These are phyloP conservation scores for Aquilaria agallochum DNA, from an alignment of 441 rosid species.

Conservation along the genomic window DNA sequence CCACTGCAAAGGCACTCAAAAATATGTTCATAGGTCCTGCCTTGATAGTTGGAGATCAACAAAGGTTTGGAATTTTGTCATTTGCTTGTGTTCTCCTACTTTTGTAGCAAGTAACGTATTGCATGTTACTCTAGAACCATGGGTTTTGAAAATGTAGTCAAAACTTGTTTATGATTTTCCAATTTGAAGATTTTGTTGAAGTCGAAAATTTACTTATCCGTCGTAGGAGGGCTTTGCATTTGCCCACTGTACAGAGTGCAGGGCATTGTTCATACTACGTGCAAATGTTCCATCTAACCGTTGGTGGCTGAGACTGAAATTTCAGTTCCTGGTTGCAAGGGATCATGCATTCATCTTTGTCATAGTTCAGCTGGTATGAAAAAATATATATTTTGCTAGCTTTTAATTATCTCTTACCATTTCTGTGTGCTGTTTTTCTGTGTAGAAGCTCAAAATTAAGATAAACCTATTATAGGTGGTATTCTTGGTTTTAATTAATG, in stretches of 20 bases:
- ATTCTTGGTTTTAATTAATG: too few species aligned
- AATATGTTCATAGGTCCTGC: constrained; percentile 93
- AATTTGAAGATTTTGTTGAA: constrained; percentile 10
- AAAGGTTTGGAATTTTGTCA: constrained; percentile 48
- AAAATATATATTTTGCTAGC: not conserved
- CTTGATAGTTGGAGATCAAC: constrained; percentile 99
- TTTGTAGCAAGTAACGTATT: constrained; percentile 7
- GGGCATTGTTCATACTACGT: constrained; percentile 85
- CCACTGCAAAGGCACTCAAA: constrained; percentile 98
- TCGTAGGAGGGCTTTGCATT: constrained; percentile 99
- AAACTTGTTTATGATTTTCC: constrained; percentile 7
- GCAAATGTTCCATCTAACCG: constrained; percentile 97
- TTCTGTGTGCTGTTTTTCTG: too few species aligned
- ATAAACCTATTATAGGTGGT: too few species aligned
- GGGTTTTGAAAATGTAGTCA: not conserved
- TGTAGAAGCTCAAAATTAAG: too few species aligned
- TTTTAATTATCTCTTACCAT: not conserved
- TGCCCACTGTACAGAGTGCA: constrained; percentile 99
- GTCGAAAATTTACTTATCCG: constrained; percentile 20
- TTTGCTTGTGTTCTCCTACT: constrained; percentile 12
- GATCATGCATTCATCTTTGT: constrained; percentile 94
- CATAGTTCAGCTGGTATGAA: constrained; percentile 86
- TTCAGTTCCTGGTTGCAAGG: constrained; percentile 95
- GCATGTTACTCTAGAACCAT: constrained; percentile 3
- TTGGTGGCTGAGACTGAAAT: constrained; percentile 99